phyloP scores from a whole-genome alignment of 2,329 filamentous ascomycete species.

The Colletotrichum sp. region DNA sequence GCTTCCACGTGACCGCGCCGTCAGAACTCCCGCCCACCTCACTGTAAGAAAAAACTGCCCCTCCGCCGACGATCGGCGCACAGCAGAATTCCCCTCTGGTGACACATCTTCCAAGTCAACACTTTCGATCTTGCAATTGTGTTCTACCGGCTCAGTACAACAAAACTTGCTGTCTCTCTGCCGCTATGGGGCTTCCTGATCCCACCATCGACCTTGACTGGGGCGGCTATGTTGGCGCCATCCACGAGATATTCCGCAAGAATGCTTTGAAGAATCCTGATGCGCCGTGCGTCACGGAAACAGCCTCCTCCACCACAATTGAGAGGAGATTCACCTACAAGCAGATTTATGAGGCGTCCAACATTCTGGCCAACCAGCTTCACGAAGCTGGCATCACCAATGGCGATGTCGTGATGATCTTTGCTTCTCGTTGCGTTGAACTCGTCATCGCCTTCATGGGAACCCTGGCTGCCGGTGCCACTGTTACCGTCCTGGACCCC shows the following conservation, averaged over 20 bases:
- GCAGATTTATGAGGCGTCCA: constrained; percentile 86
- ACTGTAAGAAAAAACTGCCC: not conserved
- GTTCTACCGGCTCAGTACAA: not conserved
- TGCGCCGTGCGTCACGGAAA: constrained; percentile 54
- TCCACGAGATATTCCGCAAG: constrained; percentile 71
- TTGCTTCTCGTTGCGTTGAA: not conserved
- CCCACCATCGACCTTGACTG: constrained; percentile 51
- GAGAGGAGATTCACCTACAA: constrained; percentile 79
- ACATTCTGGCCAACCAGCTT: constrained; percentile 80
- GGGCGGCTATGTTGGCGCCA: constrained; percentile 71
- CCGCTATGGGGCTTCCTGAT: constrained; percentile 53
- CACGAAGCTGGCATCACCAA: constrained; percentile 73
- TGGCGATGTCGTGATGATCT: constrained; percentile 85
- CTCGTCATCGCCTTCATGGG: not conserved
- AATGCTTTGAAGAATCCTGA: constrained; percentile 75
- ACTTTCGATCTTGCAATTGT: not conserved
- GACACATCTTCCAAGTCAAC: not conserved
- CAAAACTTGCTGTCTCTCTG: not conserved
- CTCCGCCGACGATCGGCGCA: not conserved
- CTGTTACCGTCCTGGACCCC: constrained; percentile 70
- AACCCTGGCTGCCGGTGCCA: constrained; percentile 79
- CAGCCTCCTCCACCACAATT: constrained; percentile 37
- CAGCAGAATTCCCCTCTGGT: not conserved
- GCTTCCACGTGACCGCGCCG: not conserved
- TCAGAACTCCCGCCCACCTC: not conserved